Base-by-base conservation (phyloP, 208 protist genomes). In the Strigomonas culicis region DNA sequence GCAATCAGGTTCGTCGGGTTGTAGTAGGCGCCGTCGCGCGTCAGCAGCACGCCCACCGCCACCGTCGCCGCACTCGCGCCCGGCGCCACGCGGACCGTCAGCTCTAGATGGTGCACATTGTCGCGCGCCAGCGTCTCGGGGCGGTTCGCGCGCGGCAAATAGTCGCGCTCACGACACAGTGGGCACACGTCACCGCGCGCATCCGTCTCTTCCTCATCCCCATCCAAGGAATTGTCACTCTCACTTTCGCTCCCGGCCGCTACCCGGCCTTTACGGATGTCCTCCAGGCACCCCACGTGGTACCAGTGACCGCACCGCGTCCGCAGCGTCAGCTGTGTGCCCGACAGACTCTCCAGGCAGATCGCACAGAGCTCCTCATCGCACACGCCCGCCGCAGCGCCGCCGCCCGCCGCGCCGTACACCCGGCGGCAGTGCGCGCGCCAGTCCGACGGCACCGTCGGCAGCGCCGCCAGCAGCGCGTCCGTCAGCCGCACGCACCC, bases 1-100 rank as follows among this genome's bases (percentile, higher is more conserved):
- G 76, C 63, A 0, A 72, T 69, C 19, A 80, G 64, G 43, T 86
- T 80, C 10, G 75, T 79, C 7, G 75, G 73, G 63, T 86, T 86
- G 69, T 78, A 52, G 43, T 77, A 80, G 11, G 63, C 68, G 15
- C 77, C 81, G 43, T 81, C 70, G 0, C 46, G 21, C 2, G 74
- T 79, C 32, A 82, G 31, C 4, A 83, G 64, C 8, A 74, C 68
- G 8, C 71, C 74, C 25, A 87, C 56, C 3, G 67, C 71, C 24
- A 84, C 47, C 25, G 70, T 64, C 46, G 58, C 59, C 22, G 49
- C 47, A 41, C 25, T 53, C 21, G 19, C 46, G 25, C 30, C 41
- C 51, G 6, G 19, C 43, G 50, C 27, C 15, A 41, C 43, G 6
- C 53, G 21, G n/a, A 57, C 56, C 25, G 13, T 43, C 51, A 81